Percentiles rank a stretch among this genome's conserved stretches.
Evolutionary conservation across 257 asterid species (phyloP).

Genomic region (Asclepias syriaca): DNA sequence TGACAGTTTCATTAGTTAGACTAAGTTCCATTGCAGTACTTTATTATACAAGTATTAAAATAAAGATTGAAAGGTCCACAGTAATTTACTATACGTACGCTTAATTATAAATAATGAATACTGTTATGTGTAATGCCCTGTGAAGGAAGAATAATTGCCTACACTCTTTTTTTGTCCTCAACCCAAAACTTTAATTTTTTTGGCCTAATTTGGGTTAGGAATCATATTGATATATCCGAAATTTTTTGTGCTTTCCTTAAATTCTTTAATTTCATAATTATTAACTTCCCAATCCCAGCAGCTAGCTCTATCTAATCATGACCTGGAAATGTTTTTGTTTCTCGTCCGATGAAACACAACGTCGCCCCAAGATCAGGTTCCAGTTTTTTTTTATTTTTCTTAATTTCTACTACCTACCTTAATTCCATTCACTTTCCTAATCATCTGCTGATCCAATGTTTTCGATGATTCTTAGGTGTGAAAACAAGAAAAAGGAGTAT

Average conservation of each 20-base stretch:
- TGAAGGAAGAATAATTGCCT: not conserved
- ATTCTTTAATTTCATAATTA: not conserved
- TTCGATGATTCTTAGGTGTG: slow-evolving; percentile 9
- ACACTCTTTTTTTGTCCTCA: not conserved
- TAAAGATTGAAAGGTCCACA: too few species aligned
- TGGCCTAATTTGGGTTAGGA: not conserved
- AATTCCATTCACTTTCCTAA: not conserved
- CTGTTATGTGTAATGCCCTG: too few species aligned
- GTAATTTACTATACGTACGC: too few species aligned
- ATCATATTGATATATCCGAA: slow-evolving; percentile 6
- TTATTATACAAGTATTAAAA: too few species aligned
- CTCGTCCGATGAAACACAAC: slow-evolving; percentile 16
- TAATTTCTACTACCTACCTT: not conserved
- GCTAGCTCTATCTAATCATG: slow-evolving; percentile 12
- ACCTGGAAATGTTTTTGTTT: slow-evolving; percentile 23
- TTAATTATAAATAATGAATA: too few species aligned
- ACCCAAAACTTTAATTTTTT: too few species aligned
- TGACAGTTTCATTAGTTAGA: too few species aligned
- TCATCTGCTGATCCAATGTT: not conserved
- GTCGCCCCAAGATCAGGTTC: slow-evolving; percentile 13
- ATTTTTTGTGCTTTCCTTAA: not conserved
- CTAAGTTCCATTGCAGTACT: too few species aligned
- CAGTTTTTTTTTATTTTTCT: not conserved
- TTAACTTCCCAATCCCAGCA: not conserved
- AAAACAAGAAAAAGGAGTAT: slow-evolving; percentile 26